Evolutionary conservation across 2,329 filamentous ascomycete genomes (phyloP).

Genomic region (Hymenotorrendiella dingleyae): DNA sequence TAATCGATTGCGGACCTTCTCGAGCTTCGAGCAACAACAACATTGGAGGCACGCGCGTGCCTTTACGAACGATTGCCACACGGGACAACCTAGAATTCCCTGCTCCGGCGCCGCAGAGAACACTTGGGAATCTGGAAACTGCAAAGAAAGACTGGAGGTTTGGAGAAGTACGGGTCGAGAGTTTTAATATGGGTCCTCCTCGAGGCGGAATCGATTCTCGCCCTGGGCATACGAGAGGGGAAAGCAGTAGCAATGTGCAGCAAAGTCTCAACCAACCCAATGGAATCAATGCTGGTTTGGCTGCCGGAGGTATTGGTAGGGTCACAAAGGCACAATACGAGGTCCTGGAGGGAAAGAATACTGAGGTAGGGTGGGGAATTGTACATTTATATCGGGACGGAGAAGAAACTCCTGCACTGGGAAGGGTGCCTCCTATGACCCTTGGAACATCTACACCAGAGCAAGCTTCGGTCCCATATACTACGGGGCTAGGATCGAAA

Average conservation of each 20-base stretch:
- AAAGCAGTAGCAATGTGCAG: constrained; percentile 22
- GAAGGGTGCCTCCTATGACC: constrained; percentile 34
- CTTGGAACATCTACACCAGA: constrained; percentile 1
- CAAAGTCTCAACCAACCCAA: constrained; percentile 3
- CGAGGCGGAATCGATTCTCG: constrained; percentile 2
- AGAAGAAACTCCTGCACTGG: constrained; percentile 62
- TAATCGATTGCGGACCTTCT: constrained; percentile 31
- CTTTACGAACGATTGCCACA: constrained; percentile 23
- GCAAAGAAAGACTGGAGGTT: constrained; percentile 72
- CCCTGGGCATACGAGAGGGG: constrained; percentile 36
- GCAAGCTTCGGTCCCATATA: constrained; percentile 16
- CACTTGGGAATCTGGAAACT: constrained; percentile 30
- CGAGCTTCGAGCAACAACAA: constrained; percentile 8
- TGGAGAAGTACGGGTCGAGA: constrained; percentile 70
- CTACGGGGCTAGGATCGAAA: constrained; percentile 22
- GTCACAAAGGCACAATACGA: constrained; percentile 79
- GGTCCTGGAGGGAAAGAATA: constrained; percentile 62
- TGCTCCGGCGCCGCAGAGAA: constrained; percentile 8
- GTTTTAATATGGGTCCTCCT: constrained; percentile 63
- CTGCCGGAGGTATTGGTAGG: constrained; percentile 41
- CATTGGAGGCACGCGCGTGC: constrained; percentile 29
- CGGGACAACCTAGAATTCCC: constrained; percentile 11
- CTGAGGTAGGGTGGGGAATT: constrained; percentile 83
- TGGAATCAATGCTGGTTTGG: constrained; percentile 27
- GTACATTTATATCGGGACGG: constrained; percentile 90